Base-by-base conservation (phyloP, 306 rosid species). In the Vigna trinervia region DNA sequence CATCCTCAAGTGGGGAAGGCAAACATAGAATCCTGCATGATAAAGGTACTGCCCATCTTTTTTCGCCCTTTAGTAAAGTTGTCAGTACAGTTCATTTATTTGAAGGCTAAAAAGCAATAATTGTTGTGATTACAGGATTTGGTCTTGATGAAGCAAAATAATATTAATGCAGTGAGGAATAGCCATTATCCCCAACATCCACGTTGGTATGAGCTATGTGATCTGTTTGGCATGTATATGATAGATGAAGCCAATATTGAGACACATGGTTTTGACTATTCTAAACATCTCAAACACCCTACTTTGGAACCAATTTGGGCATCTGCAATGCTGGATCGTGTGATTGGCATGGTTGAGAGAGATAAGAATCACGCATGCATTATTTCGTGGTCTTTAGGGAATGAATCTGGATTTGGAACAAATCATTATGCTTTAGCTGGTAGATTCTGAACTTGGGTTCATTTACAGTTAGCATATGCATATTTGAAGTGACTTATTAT, bases 111-210 rank as follows among this genome's bases (percentile, higher is more conserved):
- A 26, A 28, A 67, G 76, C 67, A 50, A 51, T 64, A 30, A 69
- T 78, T 62, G 19, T 62, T 66, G 26, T 77, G 60, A 48, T 41
- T 81, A 67, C 89, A 94, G 96, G 98, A 95, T 88, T 87, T 95
- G 88, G 89, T 89, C 81, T 39, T 92, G 41, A 92, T 95, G 98
- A 95, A 95, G 84, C 92, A 95, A 84, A 82, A 88, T 82, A 95
- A 95, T 81, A 84, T 95, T 69, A 95, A 95, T 87, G 95, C 97
- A 12, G 96, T 95, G 83, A 89, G 98, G 85, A 95, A 95, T 85
- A 92, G 98, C 80, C 98, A 95, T 88, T 95, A 95, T 86, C 98
- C 98, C 47, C 97, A 95, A 80, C 98, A 95, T 86, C 85, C 96
- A 11, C 96, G 97, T 53, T 95, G 98, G 98, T 95, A 95, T 1